These are phyloP conservation scores for Trypanosoma cruzi DNA, from an alignment of 208 protist genomes.

Conservation along the genomic window DNA sequence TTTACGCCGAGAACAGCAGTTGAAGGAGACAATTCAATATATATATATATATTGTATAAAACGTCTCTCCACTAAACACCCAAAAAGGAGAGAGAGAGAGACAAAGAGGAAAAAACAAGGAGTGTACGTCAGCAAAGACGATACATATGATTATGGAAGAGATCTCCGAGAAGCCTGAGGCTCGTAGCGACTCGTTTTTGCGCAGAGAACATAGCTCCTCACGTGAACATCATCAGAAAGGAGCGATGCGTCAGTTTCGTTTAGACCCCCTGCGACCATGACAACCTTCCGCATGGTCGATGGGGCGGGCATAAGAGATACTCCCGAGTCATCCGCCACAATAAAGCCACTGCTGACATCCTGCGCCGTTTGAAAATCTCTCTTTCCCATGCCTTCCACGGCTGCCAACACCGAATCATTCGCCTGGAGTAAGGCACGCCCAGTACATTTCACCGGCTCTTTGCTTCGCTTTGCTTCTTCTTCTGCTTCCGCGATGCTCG, in stretches of 20 bases:
- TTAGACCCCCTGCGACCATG: not conserved
- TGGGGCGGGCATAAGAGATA: not conserved
- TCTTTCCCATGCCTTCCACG: conserved; percentile 10
- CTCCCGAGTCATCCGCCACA: conserved; percentile 11
- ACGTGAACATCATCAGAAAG: conserved; percentile 27
- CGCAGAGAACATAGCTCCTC: conserved; percentile 60
- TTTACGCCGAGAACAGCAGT: too few relatives aligned
- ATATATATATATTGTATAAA: too few relatives aligned
- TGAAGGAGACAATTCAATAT: not conserved
- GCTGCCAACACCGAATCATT: conserved; percentile 15
- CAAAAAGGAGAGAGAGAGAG: not conserved
- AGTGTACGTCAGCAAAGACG: not conserved
- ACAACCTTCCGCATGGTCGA: not conserved
- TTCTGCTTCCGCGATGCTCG: not conserved
- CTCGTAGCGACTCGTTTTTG: conserved; percentile 49
- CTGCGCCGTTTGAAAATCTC: not conserved
- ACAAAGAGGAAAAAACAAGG: conserved; percentile 18
- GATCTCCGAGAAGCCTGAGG: conserved; percentile 44
- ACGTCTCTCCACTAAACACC: too few relatives aligned
- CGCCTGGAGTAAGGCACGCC: conserved; percentile 8
- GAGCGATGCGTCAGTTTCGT: conserved; percentile 6
- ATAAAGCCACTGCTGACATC: conserved; percentile 11
- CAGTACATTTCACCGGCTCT: not conserved
- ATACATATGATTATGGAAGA: conserved; percentile 26
- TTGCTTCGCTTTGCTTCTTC: not conserved